phyloP scores from a whole-genome alignment of 1,284 basidiomycete genomes.

The Testicularia cyperi region DNA sequence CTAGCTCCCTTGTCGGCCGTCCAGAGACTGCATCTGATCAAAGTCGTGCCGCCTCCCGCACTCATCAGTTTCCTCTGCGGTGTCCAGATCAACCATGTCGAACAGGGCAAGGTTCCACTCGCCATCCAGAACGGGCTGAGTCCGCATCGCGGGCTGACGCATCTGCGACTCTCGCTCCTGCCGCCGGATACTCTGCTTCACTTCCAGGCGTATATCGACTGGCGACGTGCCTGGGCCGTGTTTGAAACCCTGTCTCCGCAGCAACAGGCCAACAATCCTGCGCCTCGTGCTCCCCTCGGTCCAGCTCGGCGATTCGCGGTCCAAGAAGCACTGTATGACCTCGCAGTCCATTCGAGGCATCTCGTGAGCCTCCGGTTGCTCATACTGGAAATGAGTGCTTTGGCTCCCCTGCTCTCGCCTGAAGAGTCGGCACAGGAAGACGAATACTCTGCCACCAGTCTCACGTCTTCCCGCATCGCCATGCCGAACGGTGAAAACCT shows the following conservation, averaged over 20 bases:
- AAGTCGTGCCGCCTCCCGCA: constrained; percentile 26
- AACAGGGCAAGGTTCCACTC: constrained; percentile 16
- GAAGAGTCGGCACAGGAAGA: background rate
- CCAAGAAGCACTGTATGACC: constrained; percentile 27
- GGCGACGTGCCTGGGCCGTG: constrained; percentile 22
- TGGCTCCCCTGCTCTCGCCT: constrained; percentile 9
- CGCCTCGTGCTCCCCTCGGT: constrained; percentile 21
- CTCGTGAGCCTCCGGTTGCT: constrained; percentile 12
- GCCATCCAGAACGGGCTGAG: constrained; percentile 14
- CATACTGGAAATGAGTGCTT: constrained; percentile 20
- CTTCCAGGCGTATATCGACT: constrained; percentile 19
- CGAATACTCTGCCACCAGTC: no score
- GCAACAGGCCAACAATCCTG: constrained; percentile 10
- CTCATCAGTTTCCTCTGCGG: constrained; percentile 25
- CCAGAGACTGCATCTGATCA: constrained; percentile 27
- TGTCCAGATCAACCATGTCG: constrained; percentile 13
- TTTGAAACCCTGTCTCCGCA: constrained; percentile 17
- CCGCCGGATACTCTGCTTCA: constrained; percentile 25
- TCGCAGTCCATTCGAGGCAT: constrained; percentile 11
- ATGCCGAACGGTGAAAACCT: no score
- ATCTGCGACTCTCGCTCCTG: constrained; percentile 22
- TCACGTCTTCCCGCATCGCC: no score
- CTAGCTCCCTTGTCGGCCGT: constrained; percentile 20
- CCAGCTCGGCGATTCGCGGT: constrained; percentile 28
- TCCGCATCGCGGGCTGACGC: constrained; percentile 10